phyloP scores from a whole-genome alignment of 129 eudicot genomes.

The Heracleum sosnowskyi region DNA sequence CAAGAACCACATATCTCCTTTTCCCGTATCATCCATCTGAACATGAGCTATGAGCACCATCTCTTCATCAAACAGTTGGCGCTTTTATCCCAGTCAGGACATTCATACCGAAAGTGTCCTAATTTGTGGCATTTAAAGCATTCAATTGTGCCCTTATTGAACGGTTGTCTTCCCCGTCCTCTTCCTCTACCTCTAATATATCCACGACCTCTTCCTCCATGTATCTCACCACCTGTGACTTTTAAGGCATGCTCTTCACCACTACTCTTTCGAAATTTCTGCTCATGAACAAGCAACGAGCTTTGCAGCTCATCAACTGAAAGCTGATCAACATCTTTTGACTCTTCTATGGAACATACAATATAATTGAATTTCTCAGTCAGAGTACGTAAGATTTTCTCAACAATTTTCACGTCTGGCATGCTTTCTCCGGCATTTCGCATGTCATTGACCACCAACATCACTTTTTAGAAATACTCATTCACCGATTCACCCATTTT shows the following conservation, averaged over 20 bases:
- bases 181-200: background rate
- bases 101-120: conserved; percentile 4
- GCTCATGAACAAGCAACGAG: background rate
- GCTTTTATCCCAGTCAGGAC: background rate
- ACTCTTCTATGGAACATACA: conserved; percentile 6
- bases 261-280: background rate
- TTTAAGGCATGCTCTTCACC: background rate
- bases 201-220: background rate
- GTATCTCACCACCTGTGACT: background rate
- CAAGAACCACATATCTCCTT: background rate
- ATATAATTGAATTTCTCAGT: background rate
- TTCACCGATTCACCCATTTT: too few relatives aligned
- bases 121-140: background rate
- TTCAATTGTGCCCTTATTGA: background rate
- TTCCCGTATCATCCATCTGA: background rate
- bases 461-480: too few relatives aligned
- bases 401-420: background rate
- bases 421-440: too few relatives aligned
- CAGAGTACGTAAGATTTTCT: background rate
- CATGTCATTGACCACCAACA: too few relatives aligned
- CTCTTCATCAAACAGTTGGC: background rate
- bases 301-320: background rate
- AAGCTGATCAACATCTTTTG: background rate
- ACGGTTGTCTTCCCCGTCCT: background rate
- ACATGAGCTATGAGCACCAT: too few relatives aligned